phyloP scores from a whole-genome alignment of 306 rosid genomes.

The Gillenia trifoliata region DNA sequence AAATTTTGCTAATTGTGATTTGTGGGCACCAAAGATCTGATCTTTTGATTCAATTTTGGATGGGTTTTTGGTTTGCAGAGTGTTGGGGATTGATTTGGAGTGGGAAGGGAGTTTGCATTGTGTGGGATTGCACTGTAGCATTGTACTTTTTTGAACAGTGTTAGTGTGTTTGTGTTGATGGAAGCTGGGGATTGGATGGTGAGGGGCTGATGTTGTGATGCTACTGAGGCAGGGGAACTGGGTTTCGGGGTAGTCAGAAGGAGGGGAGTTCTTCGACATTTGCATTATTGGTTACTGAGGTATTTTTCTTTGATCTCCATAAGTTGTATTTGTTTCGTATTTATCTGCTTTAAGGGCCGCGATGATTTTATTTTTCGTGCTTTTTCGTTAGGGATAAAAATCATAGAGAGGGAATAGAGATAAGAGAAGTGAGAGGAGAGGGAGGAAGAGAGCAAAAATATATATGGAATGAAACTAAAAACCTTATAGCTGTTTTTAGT shows the following conservation, averaged over 20 bases:
- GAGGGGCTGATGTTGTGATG: slow-evolving; percentile 25
- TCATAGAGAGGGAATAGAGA: not conserved
- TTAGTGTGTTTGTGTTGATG: slow-evolving; percentile 2
- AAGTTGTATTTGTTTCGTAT: not conserved
- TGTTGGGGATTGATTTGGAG: slow-evolving; percentile 18
- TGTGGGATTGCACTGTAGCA: slow-evolving; percentile 6
- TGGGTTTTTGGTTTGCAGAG: slow-evolving; percentile 26
- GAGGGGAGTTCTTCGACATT: slow-evolving; percentile 56
- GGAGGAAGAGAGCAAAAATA: not conserved
- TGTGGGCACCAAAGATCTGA: slow-evolving; percentile 39
- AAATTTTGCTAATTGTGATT: not conserved
- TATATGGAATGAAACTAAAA: not conserved
- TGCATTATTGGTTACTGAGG: slow-evolving; percentile 30
- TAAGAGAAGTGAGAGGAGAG: not conserved
- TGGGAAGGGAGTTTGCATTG: slow-evolving; percentile 3
- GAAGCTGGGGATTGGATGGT: slow-evolving; percentile 21
- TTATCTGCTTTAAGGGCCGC: not conserved
- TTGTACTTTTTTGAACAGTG: not conserved
- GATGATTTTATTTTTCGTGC: not conserved
- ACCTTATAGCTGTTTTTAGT: not conserved
- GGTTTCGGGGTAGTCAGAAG: slow-evolving; percentile 22
- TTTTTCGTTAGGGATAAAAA: not conserved
- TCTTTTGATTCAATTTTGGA: slow-evolving; percentile 17
- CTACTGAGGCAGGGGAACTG: slow-evolving; percentile 19
- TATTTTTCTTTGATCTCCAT: slow-evolving; percentile 15